These are phyloP conservation scores for Agrocybe pediades DNA, from an alignment of 768 basidiomycete genomes.

Conservation along the genomic window DNA sequence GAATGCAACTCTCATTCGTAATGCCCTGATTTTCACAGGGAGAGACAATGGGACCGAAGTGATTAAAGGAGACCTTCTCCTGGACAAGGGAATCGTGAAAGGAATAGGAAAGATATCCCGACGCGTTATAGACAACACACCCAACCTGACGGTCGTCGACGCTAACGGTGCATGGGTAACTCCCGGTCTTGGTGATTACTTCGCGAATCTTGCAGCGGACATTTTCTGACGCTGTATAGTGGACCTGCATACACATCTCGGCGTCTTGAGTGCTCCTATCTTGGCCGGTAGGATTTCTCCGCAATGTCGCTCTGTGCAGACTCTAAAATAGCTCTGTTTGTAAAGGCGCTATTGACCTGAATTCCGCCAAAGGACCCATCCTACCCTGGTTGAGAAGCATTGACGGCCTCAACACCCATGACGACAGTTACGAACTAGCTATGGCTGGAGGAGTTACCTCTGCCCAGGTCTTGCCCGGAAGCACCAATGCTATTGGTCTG, in stretches of 20 bases:
- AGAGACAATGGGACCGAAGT: constrained; percentile 53
- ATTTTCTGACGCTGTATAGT: constrained; percentile 36
- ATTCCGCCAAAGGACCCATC: constrained; percentile 68
- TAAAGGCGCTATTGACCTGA: constrained; percentile 55
- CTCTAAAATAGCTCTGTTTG: not conserved
- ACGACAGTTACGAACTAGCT: constrained; percentile 69
- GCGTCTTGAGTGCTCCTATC: constrained; percentile 67
- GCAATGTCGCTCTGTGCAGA: not conserved
- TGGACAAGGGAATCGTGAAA: constrained; percentile 68
- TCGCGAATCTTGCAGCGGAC: not conserved
- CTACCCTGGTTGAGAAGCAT: constrained; percentile 80
- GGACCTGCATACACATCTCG: constrained; percentile 82
- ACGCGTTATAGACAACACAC: constrained; percentile 32
- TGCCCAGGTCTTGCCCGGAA: constrained; percentile 79
- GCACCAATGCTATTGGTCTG: constrained; percentile 71
- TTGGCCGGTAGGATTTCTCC: constrained; percentile 34
- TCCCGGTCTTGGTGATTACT: constrained; percentile 54
- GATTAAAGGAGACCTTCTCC: constrained; percentile 63
- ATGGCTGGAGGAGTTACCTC: constrained; percentile 91
- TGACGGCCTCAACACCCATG: constrained; percentile 87
- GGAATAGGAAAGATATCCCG: constrained; percentile 55
- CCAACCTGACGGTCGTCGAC: constrained; percentile 56
- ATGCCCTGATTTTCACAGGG: constrained; percentile 71
- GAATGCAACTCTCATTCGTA: constrained; percentile 65
- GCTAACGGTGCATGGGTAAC: constrained; percentile 71